phyloP scores from a whole-genome alignment of 768 basidiomycete genomes.

The Pluteus cervinus region DNA sequence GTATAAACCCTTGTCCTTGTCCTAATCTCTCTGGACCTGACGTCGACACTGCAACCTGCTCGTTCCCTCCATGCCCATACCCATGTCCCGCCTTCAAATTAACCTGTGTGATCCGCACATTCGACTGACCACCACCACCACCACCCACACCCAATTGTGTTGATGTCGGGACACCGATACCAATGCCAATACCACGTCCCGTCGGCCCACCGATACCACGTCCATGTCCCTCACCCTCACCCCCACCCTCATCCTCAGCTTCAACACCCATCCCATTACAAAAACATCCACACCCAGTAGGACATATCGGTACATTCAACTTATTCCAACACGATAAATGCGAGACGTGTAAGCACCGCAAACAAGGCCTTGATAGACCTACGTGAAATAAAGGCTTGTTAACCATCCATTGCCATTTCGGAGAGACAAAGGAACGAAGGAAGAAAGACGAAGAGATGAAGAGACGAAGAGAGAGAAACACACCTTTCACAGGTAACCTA shows the following conservation, averaged over 20 bases:
- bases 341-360: constrained; percentile 56
- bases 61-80: too few relatives aligned
- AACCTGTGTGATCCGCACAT: too few relatives aligned
- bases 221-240: background rate
- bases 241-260: background rate
- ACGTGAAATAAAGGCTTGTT: background rate
- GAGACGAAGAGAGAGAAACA: constrained; percentile 8
- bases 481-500: constrained; percentile 71
- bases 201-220: background rate
- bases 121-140: background rate
- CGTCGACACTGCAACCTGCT: too few relatives aligned
- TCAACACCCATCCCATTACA: constrained; percentile 34
- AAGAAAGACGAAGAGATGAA: constrained; percentile 3
- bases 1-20: too few relatives aligned
- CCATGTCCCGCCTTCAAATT: too few relatives aligned
- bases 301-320: constrained; percentile 46
- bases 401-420: background rate
- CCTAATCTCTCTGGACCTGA: too few relatives aligned
- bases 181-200: background rate
- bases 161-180: too few relatives aligned
- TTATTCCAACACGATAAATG: constrained; percentile 61
- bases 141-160: too few relatives aligned
- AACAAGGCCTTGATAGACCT: constrained; percentile 62
- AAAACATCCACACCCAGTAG: constrained; percentile 64
- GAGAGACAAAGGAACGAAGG: background rate